Conservation (phyloP, 495 filamentous ascomycete species). For the Xylaria longipes region DNA sequence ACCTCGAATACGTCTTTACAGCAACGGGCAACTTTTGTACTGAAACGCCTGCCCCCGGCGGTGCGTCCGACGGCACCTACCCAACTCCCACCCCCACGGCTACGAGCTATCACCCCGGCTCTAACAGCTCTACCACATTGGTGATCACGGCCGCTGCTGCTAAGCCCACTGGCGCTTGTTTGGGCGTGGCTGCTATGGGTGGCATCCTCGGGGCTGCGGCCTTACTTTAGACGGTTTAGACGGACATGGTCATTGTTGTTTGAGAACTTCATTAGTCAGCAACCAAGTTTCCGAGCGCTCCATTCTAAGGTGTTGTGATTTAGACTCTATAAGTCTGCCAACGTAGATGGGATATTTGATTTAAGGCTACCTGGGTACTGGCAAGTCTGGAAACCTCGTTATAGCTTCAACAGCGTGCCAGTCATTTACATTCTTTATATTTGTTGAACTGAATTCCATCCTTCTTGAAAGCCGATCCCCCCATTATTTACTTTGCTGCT, state of each 20-base stretch:
- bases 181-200: too few species aligned
- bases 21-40: too few species aligned
- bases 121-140: too few species aligned
- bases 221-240: too few species aligned
- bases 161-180: too few species aligned
- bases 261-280: background rate
- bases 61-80: too few species aligned
- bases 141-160: too few species aligned
- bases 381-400: background rate
- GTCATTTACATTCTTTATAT: background rate
- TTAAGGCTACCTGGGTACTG: background rate
- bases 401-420: constrained; percentile 3
- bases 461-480: background rate
- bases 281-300: background rate
- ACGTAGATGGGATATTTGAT: constrained; percentile 1
- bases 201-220: too few species aligned
- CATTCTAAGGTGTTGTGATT: background rate
- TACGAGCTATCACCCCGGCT: too few species aligned
- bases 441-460: background rate
- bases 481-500: background rate
- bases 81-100: too few species aligned
- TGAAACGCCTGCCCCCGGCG: too few species aligned
- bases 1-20: too few species aligned
- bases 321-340: background rate
- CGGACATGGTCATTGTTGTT: constrained; percentile 1